Base-by-base conservation (phyloP, 768 basidiomycete species). In the Strobilomyces echinocephalus region DNA sequence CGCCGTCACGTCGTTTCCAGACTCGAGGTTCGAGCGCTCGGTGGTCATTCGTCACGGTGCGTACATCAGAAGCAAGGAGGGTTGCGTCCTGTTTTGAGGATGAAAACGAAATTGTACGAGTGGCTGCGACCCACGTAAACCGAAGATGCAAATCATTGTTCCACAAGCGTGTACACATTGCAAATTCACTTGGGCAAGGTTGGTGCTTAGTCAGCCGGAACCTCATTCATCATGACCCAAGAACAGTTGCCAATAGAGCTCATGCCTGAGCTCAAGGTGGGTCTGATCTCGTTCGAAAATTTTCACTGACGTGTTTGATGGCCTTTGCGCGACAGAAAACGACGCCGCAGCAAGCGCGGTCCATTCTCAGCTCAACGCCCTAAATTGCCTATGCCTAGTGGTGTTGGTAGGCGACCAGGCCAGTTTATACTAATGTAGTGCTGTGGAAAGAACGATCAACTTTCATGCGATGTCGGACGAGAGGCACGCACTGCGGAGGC, bases 371-470 rank as follows among this genome's bases (percentile, higher is more conserved):
- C 58, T 75, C 76, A 15, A 86, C 87, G 56, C 88, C 88, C 0
- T 82, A 83, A 49, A 88, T 91, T 52, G 82, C 87, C 0, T 89
- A 88, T 67, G 86, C 85, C 2, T n/a, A n/a, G n/a, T n/a, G n/a
- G n/a, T n/a, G n/a, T n/a, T n/a, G n/a, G n/a, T n/a, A n/a, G n/a
- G n/a, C n/a, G n/a, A n/a, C n/a, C 79, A 68, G 91, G 90, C 91
- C 93, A 97, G 79, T 97, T 98, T 48, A 97, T 74, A 53, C 89
- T 88, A 64, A 98, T 75, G 72, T 95, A 98, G 74, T 82, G 79
- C 82, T 88, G 59, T 50, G 59, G 58, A 60, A 51, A 11, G 36
- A 30, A 50, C 42, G 38, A 50, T 51, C 24, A 46, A 35, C 5
- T 15, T 34, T 14, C 1, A 10, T 24, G 41, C 30, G 46, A 14